Percentiles rank a stretch among this genome's conserved stretches.
These are phyloP conservation scores for Raphanus hybrid DNA, from an alignment of 441 rosid species.

Conservation along the genomic window DNA sequence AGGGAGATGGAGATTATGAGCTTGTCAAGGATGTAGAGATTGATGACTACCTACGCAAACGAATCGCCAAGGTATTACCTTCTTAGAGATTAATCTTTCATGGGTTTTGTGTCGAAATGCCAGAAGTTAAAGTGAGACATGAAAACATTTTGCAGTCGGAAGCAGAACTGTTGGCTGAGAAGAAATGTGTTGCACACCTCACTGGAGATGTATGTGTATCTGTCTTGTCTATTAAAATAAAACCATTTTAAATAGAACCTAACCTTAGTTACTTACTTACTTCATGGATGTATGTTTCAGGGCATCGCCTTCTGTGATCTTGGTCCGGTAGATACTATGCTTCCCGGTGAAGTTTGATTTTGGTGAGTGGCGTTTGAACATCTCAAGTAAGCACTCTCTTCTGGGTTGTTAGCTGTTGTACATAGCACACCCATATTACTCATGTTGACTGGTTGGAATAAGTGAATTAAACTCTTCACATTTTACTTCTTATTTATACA, in stretches of 20 bases:
- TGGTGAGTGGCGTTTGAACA: constrained; percentile 26
- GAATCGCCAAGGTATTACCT: constrained; percentile 69
- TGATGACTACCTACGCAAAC: constrained; percentile 79
- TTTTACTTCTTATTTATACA: constrained; percentile 16
- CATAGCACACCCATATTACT: constrained; percentile 39
- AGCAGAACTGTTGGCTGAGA: constrained; percentile 91
- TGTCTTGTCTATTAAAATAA: not conserved
- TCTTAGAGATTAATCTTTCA: constrained; percentile 8
- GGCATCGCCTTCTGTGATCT: constrained; percentile 90
- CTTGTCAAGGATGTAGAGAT: constrained; percentile 80
- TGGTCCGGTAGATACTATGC: constrained; percentile 92
- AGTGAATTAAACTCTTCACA: constrained; percentile 23
- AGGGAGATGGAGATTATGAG: constrained; percentile 98
- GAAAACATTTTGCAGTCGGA: constrained; percentile 60
- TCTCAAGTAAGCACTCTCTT: constrained; percentile 37
- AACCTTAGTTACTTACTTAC: constrained; percentile 11
- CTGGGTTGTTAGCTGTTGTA: constrained; percentile 38
- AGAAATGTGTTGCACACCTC: constrained; percentile 95
- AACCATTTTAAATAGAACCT: constrained; percentile 9
- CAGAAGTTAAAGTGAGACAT: constrained; percentile 11
- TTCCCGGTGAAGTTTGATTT: constrained; percentile 92
- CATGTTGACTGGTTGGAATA: constrained; percentile 34
- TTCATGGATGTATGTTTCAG: constrained; percentile 50
- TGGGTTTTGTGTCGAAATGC: constrained; percentile 14
- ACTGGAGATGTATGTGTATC: constrained; percentile 73